phyloP scores from a whole-genome alignment of 768 basidiomycete species.

The Leccinellum albellum region DNA sequence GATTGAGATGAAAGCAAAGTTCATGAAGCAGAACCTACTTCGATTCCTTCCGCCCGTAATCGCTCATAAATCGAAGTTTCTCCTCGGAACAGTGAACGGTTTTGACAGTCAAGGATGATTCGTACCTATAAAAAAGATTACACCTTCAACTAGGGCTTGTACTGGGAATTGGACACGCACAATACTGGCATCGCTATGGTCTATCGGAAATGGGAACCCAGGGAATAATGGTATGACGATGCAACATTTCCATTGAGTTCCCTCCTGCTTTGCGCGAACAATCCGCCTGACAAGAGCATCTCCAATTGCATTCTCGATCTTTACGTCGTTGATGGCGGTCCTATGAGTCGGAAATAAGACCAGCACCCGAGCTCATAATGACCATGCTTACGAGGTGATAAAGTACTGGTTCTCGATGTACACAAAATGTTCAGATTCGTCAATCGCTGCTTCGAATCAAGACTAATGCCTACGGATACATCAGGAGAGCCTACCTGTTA shows the following conservation, averaged over 20 bases:
- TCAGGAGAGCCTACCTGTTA: constrained; percentile 57
- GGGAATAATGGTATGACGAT: constrained; percentile 90
- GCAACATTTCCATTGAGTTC: constrained; percentile 86
- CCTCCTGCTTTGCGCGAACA: constrained; percentile 77
- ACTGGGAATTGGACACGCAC: constrained; percentile 41
- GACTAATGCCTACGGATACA: not conserved
- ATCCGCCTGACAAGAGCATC: constrained; percentile 91
- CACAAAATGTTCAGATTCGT: not conserved
- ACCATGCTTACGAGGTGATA: not conserved
- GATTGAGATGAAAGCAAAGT: not conserved
- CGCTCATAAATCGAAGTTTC: constrained; percentile 88
- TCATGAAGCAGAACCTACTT: constrained; percentile 45
- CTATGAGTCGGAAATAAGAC: constrained; percentile 34
- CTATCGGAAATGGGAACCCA: constrained; percentile 90
- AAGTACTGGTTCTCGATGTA: not conserved
- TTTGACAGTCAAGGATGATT: constrained; percentile 94
- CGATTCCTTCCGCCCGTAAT: constrained; percentile 80
- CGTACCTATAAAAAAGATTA: constrained; percentile 55
- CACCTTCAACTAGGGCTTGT: not conserved
- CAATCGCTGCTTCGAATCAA: constrained; percentile 4
- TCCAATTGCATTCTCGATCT: constrained; percentile 90
- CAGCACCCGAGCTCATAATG: not conserved
- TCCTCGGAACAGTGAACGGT: constrained; percentile 81
- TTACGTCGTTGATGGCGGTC: constrained; percentile 79
- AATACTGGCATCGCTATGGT: constrained; percentile 88